Conservation (phyloP, 768 basidiomycete species). For the Boletus reticulatus region DNA sequence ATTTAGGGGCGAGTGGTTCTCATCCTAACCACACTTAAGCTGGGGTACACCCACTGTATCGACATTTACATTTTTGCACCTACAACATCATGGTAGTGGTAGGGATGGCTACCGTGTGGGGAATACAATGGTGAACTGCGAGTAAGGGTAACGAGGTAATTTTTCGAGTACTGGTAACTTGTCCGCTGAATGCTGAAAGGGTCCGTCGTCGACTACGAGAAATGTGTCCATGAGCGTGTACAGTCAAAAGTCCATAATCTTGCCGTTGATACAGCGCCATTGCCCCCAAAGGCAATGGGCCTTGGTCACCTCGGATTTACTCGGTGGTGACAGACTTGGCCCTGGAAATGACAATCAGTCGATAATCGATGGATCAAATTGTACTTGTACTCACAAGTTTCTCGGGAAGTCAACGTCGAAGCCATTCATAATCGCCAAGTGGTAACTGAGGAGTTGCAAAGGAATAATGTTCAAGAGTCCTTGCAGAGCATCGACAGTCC, state of each 20-base stretch:
- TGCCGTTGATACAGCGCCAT: not conserved
- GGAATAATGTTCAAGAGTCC: constrained; percentile 97
- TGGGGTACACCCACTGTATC: no score
- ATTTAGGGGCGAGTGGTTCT: no score
- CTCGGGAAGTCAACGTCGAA: constrained; percentile 99
- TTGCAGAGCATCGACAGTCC: constrained; percentile 92
- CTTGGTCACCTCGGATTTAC: constrained; percentile 35
- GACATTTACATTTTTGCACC: not conserved
- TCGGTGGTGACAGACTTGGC: constrained; percentile 78
- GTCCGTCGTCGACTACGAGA: constrained; percentile 29
- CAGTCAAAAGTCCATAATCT: constrained; percentile 17
- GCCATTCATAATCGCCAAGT: constrained; percentile 92
- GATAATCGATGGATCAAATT: constrained; percentile 1
- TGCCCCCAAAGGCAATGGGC: not conserved
- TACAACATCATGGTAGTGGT: not conserved
- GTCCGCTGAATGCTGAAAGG: constrained; percentile 25
- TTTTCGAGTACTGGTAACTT: not conserved
- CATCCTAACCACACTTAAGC: no score
- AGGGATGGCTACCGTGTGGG: not conserved
- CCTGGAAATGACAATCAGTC: constrained; percentile 35
- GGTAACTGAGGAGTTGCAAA: constrained; percentile 92
- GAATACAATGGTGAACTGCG: not conserved
- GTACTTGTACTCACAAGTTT: constrained; percentile 66
- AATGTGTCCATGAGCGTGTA: constrained; percentile 21
- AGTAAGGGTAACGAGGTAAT: not conserved